Evolutionary conservation across 257 asterid species (phyloP).

Genomic region (Ajuga chamaepitys): DNA sequence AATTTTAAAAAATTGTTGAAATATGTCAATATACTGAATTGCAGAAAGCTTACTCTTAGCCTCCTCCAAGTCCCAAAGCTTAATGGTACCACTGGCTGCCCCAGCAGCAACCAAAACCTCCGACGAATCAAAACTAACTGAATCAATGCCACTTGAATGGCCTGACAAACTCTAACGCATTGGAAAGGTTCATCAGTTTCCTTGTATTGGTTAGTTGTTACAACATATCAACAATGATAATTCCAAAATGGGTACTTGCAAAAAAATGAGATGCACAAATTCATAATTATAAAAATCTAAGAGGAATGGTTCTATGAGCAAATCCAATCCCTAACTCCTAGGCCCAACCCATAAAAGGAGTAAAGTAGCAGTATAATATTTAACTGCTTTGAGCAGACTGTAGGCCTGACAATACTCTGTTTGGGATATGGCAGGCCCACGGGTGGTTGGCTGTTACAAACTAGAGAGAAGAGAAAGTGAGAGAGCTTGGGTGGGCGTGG

Average conservation of each 20-base stretch:
- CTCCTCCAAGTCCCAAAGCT: constrained; percentile 99
- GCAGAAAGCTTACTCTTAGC: constrained; percentile 69
- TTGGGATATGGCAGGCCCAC: constrained; percentile 2
- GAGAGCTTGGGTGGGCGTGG: too few relatives aligned
- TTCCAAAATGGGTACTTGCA: neutral
- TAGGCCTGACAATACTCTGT: constrained; percentile 1
- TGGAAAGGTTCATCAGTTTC: constrained; percentile 16
- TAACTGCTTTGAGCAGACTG: constrained; percentile 6
- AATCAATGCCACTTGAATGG: constrained; percentile 97
- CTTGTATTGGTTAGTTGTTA: neutral
- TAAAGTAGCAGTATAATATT: neutral
- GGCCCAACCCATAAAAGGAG: neutral
- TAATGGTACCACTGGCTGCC: constrained; percentile 97
- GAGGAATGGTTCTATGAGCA: neutral
- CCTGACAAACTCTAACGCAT: constrained; percentile 87
- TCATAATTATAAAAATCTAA: neutral
- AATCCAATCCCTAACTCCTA: constrained; percentile 5
- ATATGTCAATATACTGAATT: constrained; percentile 3
- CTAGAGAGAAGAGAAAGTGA: too few relatives aligned
- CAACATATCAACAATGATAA: neutral
- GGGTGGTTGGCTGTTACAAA: constrained; percentile 1
- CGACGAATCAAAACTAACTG: constrained; percentile 94
- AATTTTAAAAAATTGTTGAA: neutral
- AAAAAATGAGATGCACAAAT: neutral
- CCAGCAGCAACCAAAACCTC: constrained; percentile 98